Conservation (phyloP, 2,329 filamentous ascomycete genomes). For the Metarhizium brunneum region DNA sequence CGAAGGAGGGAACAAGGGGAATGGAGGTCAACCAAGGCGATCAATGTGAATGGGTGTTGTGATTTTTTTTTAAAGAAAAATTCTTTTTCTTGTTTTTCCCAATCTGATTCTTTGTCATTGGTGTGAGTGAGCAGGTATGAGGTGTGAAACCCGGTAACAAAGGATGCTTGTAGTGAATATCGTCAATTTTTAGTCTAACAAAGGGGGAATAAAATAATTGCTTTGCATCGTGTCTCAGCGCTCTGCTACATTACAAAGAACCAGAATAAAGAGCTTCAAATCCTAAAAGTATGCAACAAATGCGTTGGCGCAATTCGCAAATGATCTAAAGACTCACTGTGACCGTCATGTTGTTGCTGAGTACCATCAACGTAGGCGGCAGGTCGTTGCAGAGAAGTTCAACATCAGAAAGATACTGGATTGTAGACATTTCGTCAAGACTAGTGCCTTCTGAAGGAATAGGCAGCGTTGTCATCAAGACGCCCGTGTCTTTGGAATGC, state of each 20-base stretch:
- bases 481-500: constrained; percentile 61
- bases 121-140: neutral
- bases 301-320: neutral
- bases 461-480: constrained; percentile 75
- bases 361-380: constrained; percentile 67
- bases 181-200: neutral
- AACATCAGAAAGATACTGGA: constrained; percentile 67
- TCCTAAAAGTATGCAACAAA: neutral
- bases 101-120: neutral
- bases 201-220: neutral
- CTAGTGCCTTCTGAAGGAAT: constrained; percentile 72
- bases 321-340: constrained; percentile 56
- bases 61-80: neutral
- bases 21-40: too few relatives aligned
- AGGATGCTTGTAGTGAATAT: neutral
- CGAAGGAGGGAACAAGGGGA: too few relatives aligned
- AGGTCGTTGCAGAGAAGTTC: constrained; percentile 70
- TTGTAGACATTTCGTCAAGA: constrained; percentile 57
- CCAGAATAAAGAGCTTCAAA: neutral
- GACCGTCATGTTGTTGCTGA: constrained; percentile 86
- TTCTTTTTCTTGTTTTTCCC: neutral
- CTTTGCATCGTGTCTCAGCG: neutral
- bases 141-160: neutral
- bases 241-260: neutral
- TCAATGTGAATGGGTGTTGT: too few relatives aligned